phyloP scores from a whole-genome alignment of 805 yeast genomes.

The Nakazawaea peltata region DNA sequence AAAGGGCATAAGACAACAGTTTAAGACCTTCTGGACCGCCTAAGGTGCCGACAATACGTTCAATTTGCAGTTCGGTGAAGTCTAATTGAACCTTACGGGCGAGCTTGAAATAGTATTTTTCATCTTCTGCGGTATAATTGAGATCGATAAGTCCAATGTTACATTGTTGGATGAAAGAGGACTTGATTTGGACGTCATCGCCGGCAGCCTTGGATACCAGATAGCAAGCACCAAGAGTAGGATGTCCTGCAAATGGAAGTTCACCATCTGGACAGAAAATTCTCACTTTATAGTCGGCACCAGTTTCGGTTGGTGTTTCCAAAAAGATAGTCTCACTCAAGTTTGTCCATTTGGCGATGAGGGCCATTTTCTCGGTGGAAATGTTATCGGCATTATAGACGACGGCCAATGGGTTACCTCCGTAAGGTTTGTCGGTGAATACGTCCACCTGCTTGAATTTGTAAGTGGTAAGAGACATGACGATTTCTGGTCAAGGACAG shows the following conservation, averaged over 20 bases:
- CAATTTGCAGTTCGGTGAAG: constrained; percentile 8
- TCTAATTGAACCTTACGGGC: constrained; percentile 6
- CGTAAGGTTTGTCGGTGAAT: constrained; percentile 28
- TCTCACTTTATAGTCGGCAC: constrained; percentile 39
- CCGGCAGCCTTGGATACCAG: constrained; percentile 36
- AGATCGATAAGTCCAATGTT: constrained; percentile 31
- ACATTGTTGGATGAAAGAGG: constrained; percentile 34
- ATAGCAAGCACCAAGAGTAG: constrained; percentile 45
- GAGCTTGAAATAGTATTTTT: constrained; percentile 22
- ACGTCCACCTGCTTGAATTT: constrained; percentile 33
- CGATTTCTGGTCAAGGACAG: background rate
- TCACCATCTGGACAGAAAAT: constrained; percentile 41
- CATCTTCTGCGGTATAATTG: constrained; percentile 14
- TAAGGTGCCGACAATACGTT: background rate
- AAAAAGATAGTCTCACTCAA: constrained; percentile 52
- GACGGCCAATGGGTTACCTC: constrained; percentile 53
- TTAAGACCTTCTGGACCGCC: too few relatives aligned
- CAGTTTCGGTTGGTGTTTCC: constrained; percentile 22
- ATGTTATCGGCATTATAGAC: constrained; percentile 32
- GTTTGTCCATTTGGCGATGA: constrained; percentile 52
- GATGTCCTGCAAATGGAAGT: constrained; percentile 60
- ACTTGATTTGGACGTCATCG: constrained; percentile 21
- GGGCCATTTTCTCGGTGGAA: constrained; percentile 31
- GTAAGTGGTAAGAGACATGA: too few relatives aligned
- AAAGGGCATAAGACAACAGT: constrained; percentile 7